Evolutionary conservation across 129 eudicot species (phyloP).

Genomic region (Artemisia argyi): DNA sequence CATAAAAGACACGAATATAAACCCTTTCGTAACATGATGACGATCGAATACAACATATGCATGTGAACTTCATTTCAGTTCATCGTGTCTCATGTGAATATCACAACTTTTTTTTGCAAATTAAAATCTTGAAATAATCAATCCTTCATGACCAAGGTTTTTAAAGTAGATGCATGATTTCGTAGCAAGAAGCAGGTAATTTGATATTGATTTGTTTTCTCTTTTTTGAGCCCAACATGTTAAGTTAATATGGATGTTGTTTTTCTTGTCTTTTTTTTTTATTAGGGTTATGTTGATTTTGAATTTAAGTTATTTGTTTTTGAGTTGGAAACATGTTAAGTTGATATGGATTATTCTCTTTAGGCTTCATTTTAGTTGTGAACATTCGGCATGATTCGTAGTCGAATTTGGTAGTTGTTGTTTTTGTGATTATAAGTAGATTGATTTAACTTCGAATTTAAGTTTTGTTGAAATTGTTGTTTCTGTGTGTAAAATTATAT

Average conservation of each 20-base stretch:
- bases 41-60: background rate
- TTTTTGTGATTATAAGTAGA: background rate
- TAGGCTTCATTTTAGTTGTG: background rate
- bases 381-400: background rate
- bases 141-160: background rate
- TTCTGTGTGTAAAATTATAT: background rate
- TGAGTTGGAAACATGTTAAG: background rate
- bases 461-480: slow-evolving; percentile 5
- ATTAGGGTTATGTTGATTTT: too few relatives aligned
- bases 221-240: too few relatives aligned
- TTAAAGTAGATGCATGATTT: too few relatives aligned
- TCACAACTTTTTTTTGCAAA: background rate
- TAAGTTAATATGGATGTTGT: too few relatives aligned
- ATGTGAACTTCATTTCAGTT: background rate
- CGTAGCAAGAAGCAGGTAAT: background rate
- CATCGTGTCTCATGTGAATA: background rate
- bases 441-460: background rate
- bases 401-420: background rate
- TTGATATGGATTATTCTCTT: background rate
- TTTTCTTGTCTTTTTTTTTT: too few relatives aligned
- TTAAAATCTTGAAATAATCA: background rate
- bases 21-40: background rate
- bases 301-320: background rate
- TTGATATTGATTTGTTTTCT: too few relatives aligned
- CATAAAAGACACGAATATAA: background rate